Percentiles rank a stretch among this genome's conserved stretches.
Conservation (phyloP, 306 rosid species). For the Pyrus bretschneideri region DNA sequence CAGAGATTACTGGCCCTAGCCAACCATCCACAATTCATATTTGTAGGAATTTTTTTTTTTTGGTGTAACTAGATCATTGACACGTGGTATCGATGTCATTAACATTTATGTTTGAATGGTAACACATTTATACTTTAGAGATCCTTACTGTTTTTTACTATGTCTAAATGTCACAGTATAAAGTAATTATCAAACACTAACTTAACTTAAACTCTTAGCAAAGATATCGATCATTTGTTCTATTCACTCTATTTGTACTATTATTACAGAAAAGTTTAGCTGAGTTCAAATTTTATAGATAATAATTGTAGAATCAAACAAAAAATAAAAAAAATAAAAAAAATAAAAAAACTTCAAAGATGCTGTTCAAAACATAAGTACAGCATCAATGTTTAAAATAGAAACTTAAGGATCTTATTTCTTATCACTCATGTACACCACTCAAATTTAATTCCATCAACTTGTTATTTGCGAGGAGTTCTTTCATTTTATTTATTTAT, state of each 20-base stretch:
- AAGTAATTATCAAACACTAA: no score
- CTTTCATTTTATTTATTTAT: background rate
- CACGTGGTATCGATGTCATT: no score
- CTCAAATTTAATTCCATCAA: background rate
- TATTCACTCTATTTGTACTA: background rate
- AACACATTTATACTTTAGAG: no score
- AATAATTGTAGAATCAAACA: background rate
- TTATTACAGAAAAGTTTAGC: background rate
- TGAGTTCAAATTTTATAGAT: background rate
- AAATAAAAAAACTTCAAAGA: background rate
- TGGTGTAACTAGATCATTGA: background rate
- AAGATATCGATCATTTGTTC: background rate
- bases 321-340: background rate
- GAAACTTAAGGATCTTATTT: background rate
- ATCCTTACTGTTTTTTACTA: no score
- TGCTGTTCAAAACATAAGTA: background rate
- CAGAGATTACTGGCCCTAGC: background rate
- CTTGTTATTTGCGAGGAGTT: background rate
- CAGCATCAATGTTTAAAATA: background rate
- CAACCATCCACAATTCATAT: background rate
- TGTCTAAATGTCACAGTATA: no score
- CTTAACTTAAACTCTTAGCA: no score
- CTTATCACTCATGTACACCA: background rate
- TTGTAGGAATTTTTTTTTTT: background rate
- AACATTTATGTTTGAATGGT: no score